These are phyloP conservation scores for Ogataea ganodermae DNA, from an alignment of 805 yeast genomes.

Conservation along the genomic window DNA sequence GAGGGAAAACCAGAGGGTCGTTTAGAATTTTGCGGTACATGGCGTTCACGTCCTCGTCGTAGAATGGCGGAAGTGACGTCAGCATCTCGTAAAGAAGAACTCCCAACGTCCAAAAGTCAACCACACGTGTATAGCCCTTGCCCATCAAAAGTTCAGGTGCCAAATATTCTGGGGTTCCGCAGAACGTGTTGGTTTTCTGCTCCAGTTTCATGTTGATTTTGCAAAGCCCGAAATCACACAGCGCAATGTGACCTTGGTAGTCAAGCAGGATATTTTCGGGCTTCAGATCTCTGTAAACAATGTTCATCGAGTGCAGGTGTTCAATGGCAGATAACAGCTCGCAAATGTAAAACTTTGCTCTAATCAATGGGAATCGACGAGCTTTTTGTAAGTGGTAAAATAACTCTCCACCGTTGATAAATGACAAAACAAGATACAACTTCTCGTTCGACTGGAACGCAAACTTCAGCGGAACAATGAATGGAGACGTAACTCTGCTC, in stretches of 20 bases:
- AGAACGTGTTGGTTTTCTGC: conserved; percentile 86
- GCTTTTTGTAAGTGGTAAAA: conserved; percentile 92
- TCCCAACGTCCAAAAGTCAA: conserved; percentile 99
- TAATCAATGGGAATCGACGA: conserved; percentile 82
- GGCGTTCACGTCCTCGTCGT: conserved; percentile 87
- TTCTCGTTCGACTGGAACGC: conserved; percentile 98
- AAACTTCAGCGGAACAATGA: conserved; percentile 94
- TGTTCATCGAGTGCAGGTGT: conserved; percentile 85
- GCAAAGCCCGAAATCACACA: conserved; percentile 96
- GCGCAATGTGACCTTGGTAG: conserved; percentile 95
- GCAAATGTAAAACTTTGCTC: conserved; percentile 92
- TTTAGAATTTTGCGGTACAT: conserved; percentile 94
- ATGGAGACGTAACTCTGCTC: conserved; percentile 91
- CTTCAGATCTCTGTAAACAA: conserved; percentile 91
- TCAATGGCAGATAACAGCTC: conserved; percentile 93
- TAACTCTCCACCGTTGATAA: conserved; percentile 95
- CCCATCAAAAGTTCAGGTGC: conserved; percentile 93
- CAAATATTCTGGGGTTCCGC: conserved; percentile 97
- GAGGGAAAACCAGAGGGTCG: conserved; percentile 87
- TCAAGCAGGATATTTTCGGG: conserved; percentile 95
- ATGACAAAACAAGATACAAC: conserved; percentile 83
- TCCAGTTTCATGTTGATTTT: conserved; percentile 90
- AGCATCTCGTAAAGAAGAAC: conserved; percentile 93
- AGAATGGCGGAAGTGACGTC: conserved; percentile 95
- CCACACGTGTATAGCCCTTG: conserved; percentile 92